Evolutionary conservation across 768 basidiomycete genomes (phyloP).

Genomic region (Termitomyces sp.): DNA sequence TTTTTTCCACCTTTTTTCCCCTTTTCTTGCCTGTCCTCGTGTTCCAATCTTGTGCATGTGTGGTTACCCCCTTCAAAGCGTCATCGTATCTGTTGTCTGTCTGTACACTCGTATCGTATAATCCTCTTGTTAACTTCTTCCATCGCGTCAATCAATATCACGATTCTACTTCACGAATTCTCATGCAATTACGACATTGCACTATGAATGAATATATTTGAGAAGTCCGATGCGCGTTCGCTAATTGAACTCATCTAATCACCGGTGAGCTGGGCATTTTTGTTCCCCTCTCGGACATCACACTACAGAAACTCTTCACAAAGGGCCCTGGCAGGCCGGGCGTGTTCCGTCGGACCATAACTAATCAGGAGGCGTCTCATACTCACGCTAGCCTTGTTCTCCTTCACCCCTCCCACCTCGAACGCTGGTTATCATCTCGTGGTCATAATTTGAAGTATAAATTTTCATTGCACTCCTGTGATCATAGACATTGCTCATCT

Average conservation of each 20-base stretch:
- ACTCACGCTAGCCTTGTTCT: not conserved
- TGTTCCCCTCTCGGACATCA: not conserved
- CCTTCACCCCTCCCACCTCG: not conserved
- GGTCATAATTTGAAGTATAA: constrained; percentile 2
- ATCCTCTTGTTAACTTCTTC: constrained; percentile 7
- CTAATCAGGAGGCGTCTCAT: not conserved
- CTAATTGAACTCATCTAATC: constrained; percentile 7
- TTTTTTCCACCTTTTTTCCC: not conserved
- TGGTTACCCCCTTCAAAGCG: constrained; percentile 4
- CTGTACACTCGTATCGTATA: constrained; percentile 13
- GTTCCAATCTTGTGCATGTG: constrained; percentile 10
- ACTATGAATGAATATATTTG: not conserved
- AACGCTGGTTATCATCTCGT: not conserved
- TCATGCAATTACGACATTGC: not conserved
- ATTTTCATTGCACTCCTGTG: not conserved
- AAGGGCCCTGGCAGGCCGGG: constrained; percentile 1
- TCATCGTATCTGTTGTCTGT: constrained; percentile 7
- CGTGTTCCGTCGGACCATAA: not conserved
- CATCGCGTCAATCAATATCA: constrained; percentile 10
- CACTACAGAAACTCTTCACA: not conserved
- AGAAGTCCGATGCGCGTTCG: not conserved
- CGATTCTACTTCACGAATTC: constrained; percentile 6
- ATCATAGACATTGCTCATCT: not conserved
- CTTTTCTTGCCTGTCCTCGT: constrained; percentile 2
- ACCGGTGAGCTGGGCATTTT: not conserved